Evolutionary conservation across 176 grass and related monocot genomes (phyloP), one percentile per base, ranked within the genome.

Genomic region (Phoenix roebelenii): DNA sequence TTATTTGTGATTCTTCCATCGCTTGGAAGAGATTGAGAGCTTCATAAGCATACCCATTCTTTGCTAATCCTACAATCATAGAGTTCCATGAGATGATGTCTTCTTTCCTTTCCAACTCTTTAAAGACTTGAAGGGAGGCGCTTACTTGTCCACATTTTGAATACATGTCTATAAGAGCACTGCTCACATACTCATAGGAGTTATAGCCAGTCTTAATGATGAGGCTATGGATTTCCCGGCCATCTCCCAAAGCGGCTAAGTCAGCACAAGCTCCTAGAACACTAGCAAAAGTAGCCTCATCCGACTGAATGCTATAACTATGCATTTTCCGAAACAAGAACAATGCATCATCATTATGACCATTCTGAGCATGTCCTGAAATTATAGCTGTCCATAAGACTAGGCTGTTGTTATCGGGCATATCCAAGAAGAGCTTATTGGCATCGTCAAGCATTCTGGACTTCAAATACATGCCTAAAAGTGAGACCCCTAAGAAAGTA

Each of bases 331-430:
- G 72, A 64, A 90, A 90, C 17, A 74, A 79, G 14, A 66, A 3
- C 75, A 90, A 79, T 25, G 86, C 67, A 58, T 85, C 77, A 58
- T 48, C 60, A 26, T 75, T 76, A 56, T 77, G 79, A 79, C 82
- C 86, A 67, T 79, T 89, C 65, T 85, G 75, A 82, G 86, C 86
- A 82, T 89, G 84, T 26, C 86, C 86, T 76, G 86, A 89, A 76
- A 90, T 90, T 28, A 82, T 70, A 63, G 78, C 55, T 51, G 82
- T 90, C 82, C 87, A 90, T 50, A 66, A 73, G 32, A 90, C 29
- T 23, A 82, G 57, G 60, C 19, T 79, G 62, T 79, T 85, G 30
- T 69, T 54, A 39, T 79, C 75, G 23, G 82, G 82, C 55, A 79
- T 65, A 63, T 90, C 78, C 18, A 25, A 15, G 53, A 90, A 70